These are phyloP conservation scores for Aspergillus aculeatinus DNA, from an alignment of 2,329 filamentous ascomycete genomes.

Conservation along the genomic window DNA sequence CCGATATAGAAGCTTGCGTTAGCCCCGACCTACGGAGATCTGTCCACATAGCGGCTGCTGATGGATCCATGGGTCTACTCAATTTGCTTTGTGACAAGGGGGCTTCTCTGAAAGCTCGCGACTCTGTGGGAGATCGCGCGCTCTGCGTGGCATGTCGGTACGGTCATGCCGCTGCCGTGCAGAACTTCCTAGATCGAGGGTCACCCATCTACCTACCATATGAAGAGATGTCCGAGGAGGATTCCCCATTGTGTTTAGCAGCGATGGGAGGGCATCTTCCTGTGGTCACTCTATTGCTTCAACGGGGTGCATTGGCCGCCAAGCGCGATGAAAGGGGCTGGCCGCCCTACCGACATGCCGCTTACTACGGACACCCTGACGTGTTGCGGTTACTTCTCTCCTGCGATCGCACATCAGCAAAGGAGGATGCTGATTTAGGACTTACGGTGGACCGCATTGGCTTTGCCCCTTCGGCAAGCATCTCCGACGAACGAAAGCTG, in stretches of 20 bases:
- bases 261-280: slow-evolving; percentile 35
- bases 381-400: slow-evolving; percentile 35
- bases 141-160: slow-evolving; percentile 34
- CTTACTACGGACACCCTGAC: slow-evolving; percentile 37
- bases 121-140: slow-evolving; percentile 34
- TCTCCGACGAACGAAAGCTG: slow-evolving; percentile 23
- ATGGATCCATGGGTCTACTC: slow-evolving; percentile 31
- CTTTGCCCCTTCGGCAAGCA: slow-evolving; percentile 23
- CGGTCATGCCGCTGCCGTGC: slow-evolving; percentile 36
- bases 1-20: slow-evolving; percentile 36
- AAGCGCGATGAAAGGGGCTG: slow-evolving; percentile 39
- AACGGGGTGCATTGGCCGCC: slow-evolving; percentile 33
- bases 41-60: slow-evolving; percentile 35
- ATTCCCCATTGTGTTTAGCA: slow-evolving; percentile 41
- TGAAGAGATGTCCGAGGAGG: slow-evolving; percentile 29
- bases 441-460: slow-evolving; percentile 23
- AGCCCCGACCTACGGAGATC: slow-evolving; percentile 28
- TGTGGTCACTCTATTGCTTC: slow-evolving; percentile 34
- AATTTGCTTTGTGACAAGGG: slow-evolving; percentile 34
- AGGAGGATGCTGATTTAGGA: slow-evolving; percentile 16
- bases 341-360: slow-evolving; percentile 40
- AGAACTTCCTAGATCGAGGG: slow-evolving; percentile 34
- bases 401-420: slow-evolving; percentile 16
- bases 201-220: slow-evolving; percentile 30
- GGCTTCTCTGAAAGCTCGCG: slow-evolving; percentile 34